phyloP scores from a whole-genome alignment of 2,329 filamentous ascomycete species.

The Metarhizium anisopliae region DNA sequence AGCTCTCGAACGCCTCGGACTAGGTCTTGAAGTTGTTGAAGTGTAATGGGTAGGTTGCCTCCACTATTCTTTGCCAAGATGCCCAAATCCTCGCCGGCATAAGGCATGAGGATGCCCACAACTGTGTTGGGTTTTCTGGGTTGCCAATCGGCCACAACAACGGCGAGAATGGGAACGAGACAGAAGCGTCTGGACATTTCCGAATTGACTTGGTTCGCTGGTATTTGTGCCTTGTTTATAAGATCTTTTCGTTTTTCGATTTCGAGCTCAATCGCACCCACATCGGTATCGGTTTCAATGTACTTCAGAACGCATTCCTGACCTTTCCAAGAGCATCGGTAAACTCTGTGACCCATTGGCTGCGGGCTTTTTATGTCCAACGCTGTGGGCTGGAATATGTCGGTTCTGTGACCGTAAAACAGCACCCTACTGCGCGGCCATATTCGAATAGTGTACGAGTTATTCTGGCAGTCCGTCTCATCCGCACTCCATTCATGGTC shows the following conservation, averaged over 20 bases:
- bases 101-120: background rate
- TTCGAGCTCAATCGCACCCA: background rate
- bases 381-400: background rate
- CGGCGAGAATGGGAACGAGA: no score
- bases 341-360: background rate
- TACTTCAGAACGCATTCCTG: background rate
- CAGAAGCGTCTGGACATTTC: no score
- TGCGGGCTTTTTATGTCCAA: background rate
- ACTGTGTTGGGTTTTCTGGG: background rate
- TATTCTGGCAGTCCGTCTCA: background rate
- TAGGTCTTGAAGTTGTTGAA: background rate
- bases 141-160: background rate
- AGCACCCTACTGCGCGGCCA: background rate
- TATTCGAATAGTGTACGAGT: background rate
- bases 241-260: background rate
- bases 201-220: no score
- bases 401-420: background rate
- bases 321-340: background rate
- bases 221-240: background rate
- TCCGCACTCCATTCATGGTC: background rate
- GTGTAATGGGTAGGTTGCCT: background rate
- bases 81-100: background rate
- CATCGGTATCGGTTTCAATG: background rate
- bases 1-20: background rate
- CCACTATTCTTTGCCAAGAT: background rate